A percentile compares a stretch with the other conserved stretches of the same genome.
phyloP scores from a whole-genome alignment of 352 stramenopile genomes.

The Phytophthora uliginosa region DNA sequence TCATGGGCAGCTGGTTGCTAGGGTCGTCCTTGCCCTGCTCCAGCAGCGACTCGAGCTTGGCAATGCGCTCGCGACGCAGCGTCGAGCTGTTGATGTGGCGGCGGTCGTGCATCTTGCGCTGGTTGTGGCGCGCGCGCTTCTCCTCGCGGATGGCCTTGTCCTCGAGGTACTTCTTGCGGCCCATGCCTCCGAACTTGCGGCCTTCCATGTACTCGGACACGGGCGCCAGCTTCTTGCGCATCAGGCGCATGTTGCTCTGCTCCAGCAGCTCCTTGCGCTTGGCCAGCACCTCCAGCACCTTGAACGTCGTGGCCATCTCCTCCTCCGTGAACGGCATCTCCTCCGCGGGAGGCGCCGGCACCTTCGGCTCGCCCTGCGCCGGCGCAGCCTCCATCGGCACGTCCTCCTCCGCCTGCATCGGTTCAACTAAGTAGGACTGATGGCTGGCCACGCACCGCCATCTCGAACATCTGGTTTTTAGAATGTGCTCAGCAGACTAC shows the following conservation, averaged over 20 bases:
- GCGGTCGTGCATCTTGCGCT: constrained; percentile 92
- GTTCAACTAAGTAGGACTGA: constrained; percentile 15
- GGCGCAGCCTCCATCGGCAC: constrained; percentile 30
- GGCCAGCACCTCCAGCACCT: constrained; percentile 71
- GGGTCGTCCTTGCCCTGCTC: constrained; percentile 80
- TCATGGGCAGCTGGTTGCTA: constrained; percentile 73
- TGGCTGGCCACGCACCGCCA: constrained; percentile 13
- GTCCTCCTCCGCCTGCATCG: constrained; percentile 54
- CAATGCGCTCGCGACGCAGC: constrained; percentile 91
- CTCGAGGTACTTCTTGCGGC: constrained; percentile 90
- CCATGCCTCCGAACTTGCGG: constrained; percentile 86
- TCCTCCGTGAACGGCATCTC: constrained; percentile 83
- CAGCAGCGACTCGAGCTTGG: constrained; percentile 93
- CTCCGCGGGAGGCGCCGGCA: constrained; percentile 23
- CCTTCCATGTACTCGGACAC: constrained; percentile 84
- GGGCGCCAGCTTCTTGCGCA: constrained; percentile 86
- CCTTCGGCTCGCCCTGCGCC: constrained; percentile 10
- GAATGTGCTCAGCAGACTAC: background rate
- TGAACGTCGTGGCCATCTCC: constrained; percentile 64
- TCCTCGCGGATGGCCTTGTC: constrained; percentile 90
- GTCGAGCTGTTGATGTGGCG: constrained; percentile 95
- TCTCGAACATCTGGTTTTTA: background rate
- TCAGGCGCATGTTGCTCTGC: constrained; percentile 76
- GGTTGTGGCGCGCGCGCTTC: constrained; percentile 85
- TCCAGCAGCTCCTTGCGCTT: constrained; percentile 70